Conservation (phyloP, 495 filamentous ascomycete genomes). For the Talaromyces liani region DNA sequence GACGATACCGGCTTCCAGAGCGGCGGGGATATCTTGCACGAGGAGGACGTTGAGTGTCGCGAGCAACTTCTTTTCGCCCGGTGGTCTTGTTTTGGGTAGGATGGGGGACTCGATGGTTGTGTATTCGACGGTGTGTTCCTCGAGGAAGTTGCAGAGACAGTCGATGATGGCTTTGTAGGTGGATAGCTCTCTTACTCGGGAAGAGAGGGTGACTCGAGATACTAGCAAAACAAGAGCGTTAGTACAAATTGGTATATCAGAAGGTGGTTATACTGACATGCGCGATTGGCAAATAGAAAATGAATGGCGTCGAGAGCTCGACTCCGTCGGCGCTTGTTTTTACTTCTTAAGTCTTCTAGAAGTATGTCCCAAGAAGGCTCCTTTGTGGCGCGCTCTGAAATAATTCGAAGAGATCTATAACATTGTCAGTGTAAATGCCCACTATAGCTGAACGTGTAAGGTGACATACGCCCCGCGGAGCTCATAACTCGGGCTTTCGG, state of each 20-base stretch:
- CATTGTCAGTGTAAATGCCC: neutral
- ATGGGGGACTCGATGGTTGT: slow-evolving; percentile 32
- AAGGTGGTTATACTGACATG: slow-evolving; percentile 20
- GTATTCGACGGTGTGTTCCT: slow-evolving; percentile 32
- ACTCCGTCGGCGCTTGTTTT: slow-evolving; percentile 23
- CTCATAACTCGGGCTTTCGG: slow-evolving; percentile 41
- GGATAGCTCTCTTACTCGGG: slow-evolving; percentile 26
- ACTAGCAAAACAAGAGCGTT: slow-evolving; percentile 15
- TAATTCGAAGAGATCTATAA: slow-evolving; percentile 33
- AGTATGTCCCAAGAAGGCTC: slow-evolving; percentile 34
- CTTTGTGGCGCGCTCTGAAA: slow-evolving; percentile 40
- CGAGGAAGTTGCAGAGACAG: slow-evolving; percentile 42
- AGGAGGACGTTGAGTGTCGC: slow-evolving; percentile 31
- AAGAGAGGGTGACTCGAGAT: slow-evolving; percentile 32
- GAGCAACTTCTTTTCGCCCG: slow-evolving; percentile 35
- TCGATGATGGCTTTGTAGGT: slow-evolving; percentile 36
- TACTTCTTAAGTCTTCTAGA: slow-evolving; percentile 32
- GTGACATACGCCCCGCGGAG: slow-evolving; percentile 42
- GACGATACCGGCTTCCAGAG: slow-evolving; percentile 37
- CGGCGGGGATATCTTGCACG: slow-evolving; percentile 29
- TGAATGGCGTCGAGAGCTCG: slow-evolving; percentile 36
- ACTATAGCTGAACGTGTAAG: neutral
- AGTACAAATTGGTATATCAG: neutral
- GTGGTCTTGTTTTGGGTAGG: slow-evolving; percentile 36
- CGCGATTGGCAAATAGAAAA: slow-evolving; percentile 37